Evolutionary conservation across 1,284 basidiomycete species (phyloP).

Genomic region (Austroboletus niveus): DNA sequence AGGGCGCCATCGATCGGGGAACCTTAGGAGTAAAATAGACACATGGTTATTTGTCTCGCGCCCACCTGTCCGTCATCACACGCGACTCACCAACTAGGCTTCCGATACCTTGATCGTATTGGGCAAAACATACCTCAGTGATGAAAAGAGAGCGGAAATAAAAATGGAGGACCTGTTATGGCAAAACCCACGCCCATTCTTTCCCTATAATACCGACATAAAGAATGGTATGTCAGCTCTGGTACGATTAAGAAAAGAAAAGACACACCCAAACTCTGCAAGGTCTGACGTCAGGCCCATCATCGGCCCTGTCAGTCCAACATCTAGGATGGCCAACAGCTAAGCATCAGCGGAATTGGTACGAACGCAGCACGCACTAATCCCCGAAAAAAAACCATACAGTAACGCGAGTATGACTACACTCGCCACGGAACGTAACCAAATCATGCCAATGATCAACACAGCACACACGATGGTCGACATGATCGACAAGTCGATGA

Average conservation of each 20-base stretch:
- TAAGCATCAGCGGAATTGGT: neutral
- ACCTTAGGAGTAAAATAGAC: slow-evolving; percentile 14
- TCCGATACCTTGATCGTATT: slow-evolving; percentile 21
- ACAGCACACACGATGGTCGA: slow-evolving; percentile 25
- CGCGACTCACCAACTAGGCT: slow-evolving; percentile 21
- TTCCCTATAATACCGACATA: slow-evolving; percentile 8
- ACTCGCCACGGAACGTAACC: slow-evolving; percentile 38
- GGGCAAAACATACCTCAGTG: no score
- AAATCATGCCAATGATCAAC: slow-evolving; percentile 42
- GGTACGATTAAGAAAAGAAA: neutral
- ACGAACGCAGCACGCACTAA: slow-evolving; percentile 29
- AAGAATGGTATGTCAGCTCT: neutral
- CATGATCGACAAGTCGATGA: slow-evolving; percentile 41
- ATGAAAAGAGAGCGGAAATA: neutral
- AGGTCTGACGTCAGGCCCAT: slow-evolving; percentile 21
- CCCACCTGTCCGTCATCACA: neutral
- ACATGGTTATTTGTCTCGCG: no score
- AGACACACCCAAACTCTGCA: slow-evolving; percentile 28
- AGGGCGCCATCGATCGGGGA: slow-evolving; percentile 32
- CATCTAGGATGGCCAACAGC: slow-evolving; percentile 7
- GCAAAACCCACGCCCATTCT: slow-evolving; percentile 28
- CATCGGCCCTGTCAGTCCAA: slow-evolving; percentile 29
- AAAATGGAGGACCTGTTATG: slow-evolving; percentile 15
- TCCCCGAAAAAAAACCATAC: slow-evolving; percentile 52
- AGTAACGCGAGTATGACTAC: slow-evolving; percentile 45